These are phyloP conservation scores for Cercospora berteroae DNA, from an alignment of 2,329 filamentous ascomycete genomes.

Conservation along the genomic window DNA sequence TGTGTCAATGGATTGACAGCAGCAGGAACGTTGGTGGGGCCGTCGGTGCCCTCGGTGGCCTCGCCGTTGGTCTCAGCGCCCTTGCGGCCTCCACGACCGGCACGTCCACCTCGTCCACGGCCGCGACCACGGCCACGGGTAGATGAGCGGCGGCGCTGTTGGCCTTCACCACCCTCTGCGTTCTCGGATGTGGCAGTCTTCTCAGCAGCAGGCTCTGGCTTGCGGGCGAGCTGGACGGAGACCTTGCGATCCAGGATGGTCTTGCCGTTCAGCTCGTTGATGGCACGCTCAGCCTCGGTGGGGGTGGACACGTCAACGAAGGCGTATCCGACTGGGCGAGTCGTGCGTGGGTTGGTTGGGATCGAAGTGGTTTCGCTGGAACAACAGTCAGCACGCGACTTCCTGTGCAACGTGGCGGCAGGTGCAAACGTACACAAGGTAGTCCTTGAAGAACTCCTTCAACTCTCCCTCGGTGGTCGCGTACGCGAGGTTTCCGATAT, in stretches of 20 bases:
- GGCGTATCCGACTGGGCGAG: conserved; percentile 96
- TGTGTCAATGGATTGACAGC: conserved; percentile 52
- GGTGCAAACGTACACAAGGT: conserved; percentile 81
- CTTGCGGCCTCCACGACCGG: conserved; percentile 62
- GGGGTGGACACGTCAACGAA: conserved; percentile 97
- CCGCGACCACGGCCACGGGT: conserved; percentile 58
- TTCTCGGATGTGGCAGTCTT: conserved; percentile 73
- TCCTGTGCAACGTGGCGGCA: background rate
- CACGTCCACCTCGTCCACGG: conserved; percentile 60
- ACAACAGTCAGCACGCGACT: conserved; percentile 26
- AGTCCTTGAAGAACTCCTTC: conserved; percentile 99
- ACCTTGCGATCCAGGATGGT: conserved; percentile 98
- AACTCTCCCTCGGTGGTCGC: conserved; percentile 99
- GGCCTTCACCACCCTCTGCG: conserved; percentile 71
- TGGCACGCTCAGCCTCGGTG: conserved; percentile 90
- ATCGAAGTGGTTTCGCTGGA: conserved; percentile 95
- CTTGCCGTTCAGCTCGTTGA: conserved; percentile 92
- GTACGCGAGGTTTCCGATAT: conserved; percentile 99
- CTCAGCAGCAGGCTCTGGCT: conserved; percentile 82
- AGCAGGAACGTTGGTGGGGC: conserved; percentile 52
- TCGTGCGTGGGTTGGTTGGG: conserved; percentile 98
- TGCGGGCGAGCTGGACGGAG: conserved; percentile 96
- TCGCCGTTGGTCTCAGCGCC: conserved; percentile 49
- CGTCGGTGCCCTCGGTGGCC: conserved; percentile 40
- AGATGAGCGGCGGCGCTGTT: conserved; percentile 56